Base-by-base conservation (phyloP, 208 protist genomes). In the Leishmania turanica region DNA sequence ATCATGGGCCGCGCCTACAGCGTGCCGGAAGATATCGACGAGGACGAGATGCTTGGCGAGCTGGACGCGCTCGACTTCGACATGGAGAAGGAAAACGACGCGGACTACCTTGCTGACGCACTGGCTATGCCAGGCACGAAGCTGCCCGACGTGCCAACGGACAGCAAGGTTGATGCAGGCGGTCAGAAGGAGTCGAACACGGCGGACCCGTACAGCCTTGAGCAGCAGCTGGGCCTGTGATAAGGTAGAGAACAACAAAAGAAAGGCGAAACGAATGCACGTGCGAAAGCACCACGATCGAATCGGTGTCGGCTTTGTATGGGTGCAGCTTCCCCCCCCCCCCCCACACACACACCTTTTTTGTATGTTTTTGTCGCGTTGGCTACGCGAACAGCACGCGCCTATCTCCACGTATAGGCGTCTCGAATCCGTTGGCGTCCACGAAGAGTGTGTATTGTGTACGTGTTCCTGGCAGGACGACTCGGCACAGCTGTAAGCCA, bases 11-110 rank as follows among this genome's bases (percentile, higher is more conserved):
- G 95, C 73, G 80, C 90, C 56, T 98, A 98, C 85, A 92, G 96
- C 47, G 92, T 97, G 21, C 93, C 94, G 45, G 96, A 98, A 60
- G 91, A 98, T 80, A 93, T 98, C 69, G 96, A 98, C 82, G 96
- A 98, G 81, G 93, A 97, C 77, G 96, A 98, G 76, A 88, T 98
- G 83, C 82, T 97, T 15, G 95, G 85, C 19, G 96, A 98, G 84
- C 83, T 98, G 51, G 92, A 97, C 66, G 94, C 90, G 13, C 88
- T 98, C 69, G 94, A 93, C 80, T 94, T 93, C 75, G 91, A 98
- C 78, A 92, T 91, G 87, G 90, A 93, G 70, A 92, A 91, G 60
- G 88, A 92, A 65, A 83, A 87, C 65, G 95, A 98, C 62, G 81
- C 92, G 0, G 90, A 91, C 79, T 98, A 98, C 83, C 86, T 98